Evolutionary conservation across 2,329 filamentous ascomycete species (phyloP).

Genomic region (Aspergillus jensenii): DNA sequence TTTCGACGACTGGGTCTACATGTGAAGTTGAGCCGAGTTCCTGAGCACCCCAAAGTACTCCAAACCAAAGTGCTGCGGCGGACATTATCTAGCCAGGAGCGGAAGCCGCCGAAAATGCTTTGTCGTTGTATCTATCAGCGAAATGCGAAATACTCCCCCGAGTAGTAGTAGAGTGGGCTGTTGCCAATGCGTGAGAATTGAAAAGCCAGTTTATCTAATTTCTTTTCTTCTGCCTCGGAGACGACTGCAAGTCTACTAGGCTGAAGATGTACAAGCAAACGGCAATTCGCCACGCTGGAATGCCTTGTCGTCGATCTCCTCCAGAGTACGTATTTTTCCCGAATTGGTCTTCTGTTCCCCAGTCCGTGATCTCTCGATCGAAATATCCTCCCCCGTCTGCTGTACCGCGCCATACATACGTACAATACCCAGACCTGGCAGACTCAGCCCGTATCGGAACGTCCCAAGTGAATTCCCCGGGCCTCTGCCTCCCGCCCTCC

Average conservation of each 20-base stretch:
- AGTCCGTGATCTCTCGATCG: constrained; percentile 9
- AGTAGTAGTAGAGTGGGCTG: background rate
- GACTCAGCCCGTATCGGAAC: constrained; percentile 21
- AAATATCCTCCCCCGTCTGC: background rate
- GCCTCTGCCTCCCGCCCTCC: constrained; percentile 18
- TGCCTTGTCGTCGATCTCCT: constrained; percentile 15
- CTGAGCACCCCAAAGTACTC: background rate
- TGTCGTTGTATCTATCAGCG: background rate
- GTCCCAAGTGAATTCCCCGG: constrained; percentile 22
- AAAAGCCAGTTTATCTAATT: background rate
- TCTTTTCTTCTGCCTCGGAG: background rate
- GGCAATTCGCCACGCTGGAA: constrained; percentile 23
- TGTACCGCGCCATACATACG: constrained; percentile 7
- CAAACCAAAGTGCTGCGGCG: background rate
- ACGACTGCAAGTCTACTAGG: background rate
- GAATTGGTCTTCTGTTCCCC: constrained; percentile 1
- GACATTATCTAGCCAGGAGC: constrained; percentile 13
- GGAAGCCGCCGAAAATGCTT: constrained; percentile 17
- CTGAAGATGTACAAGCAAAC: background rate
- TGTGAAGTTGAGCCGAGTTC: constrained; percentile 4
- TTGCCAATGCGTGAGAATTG: no score
- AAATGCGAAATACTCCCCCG: background rate
- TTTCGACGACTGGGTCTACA: background rate
- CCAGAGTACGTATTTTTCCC: constrained; percentile 17
- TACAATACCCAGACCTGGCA: constrained; percentile 14